Evolutionary conservation across 257 asterid species (phyloP), one percentile per base, ranked within the genome.

Genomic region (Solanum chmielewskii): DNA sequence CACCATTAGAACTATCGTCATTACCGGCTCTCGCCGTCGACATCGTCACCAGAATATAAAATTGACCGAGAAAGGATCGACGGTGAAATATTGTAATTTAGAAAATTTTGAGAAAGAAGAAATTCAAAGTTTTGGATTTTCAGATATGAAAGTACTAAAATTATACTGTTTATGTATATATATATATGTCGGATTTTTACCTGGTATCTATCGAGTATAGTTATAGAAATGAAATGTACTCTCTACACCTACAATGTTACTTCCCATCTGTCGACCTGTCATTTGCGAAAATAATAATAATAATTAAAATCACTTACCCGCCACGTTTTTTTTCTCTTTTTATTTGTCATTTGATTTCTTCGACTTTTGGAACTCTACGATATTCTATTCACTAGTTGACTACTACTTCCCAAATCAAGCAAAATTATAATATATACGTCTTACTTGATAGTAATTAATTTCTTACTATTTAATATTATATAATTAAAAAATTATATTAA

Each of bases 11-110:
- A 25, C 47, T 74, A 39, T 47, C 64, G 35, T 78, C 76, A 42
- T 80, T 71, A 68, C 89, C 60, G 75, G 56, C 88, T 56, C 90
- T 85, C 56, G 86, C 86, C 88, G 88, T 70, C 83, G 91, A 85
- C 93, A 87, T 89, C 73, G 18, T 27, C 86, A 39, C 89, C 77
- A 87, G 84, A 47, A 84, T 37, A 44, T 70, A 18, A 73, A 18
- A 42, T 52, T 9, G 15, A 83, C 47, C 41, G 56, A 23, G 82
- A 56, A 14, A 60, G 2, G 69, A 74, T 44, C 85, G 86, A 64
- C 29, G 68, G 85, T 47, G 44, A 47, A 45, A 29, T 47, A 80
- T 29, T 18, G 68, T 6, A 47, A 25, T 14, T n/a, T 42, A 39
- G 83, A 16, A 44, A 44, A n/a, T 25, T 9, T 9, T 45, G 69